phyloP scores from a whole-genome alignment of 352 stramenopile genomes.

The Pythium utonaiense region DNA sequence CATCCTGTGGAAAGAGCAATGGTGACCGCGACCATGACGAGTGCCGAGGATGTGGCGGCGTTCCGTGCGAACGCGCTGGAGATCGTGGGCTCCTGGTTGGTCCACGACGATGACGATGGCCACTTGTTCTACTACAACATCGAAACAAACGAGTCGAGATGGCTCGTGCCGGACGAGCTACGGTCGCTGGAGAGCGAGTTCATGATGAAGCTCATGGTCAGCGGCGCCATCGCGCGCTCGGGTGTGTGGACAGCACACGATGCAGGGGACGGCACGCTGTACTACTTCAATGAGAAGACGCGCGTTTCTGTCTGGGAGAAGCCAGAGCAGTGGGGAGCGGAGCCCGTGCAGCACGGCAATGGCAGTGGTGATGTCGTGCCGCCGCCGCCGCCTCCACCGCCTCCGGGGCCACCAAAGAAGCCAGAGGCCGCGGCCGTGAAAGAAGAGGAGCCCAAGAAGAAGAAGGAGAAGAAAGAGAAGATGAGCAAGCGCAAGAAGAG shows the following conservation, averaged over 20 bases:
- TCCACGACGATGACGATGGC: conserved; percentile 69
- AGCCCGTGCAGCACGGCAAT: conserved; percentile 15
- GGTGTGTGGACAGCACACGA: conserved; percentile 72
- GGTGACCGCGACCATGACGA: not conserved
- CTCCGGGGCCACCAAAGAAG: conserved; percentile 11
- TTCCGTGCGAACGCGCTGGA: conserved; percentile 55
- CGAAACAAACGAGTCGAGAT: conserved; percentile 45
- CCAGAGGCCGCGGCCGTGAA: not conserved
- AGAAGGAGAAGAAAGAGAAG: conserved; percentile 17
- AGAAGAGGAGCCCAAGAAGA: conserved; percentile 22
- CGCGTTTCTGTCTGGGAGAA: conserved; percentile 68
- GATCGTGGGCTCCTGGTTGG: conserved; percentile 58
- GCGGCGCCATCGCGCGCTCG: conserved; percentile 59
- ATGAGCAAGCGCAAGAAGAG: conserved; percentile 22
- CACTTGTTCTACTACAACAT: conserved; percentile 77
- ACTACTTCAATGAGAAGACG: conserved; percentile 79
- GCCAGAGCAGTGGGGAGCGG: conserved; percentile 51
- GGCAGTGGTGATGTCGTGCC: conserved; percentile 8
- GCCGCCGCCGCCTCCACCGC: conserved; percentile 24
- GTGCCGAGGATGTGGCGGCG: conserved; percentile 18
- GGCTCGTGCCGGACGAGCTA: conserved; percentile 49
- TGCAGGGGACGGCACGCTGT: conserved; percentile 63
- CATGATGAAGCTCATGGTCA: conserved; percentile 86
- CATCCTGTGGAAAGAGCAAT: not conserved
- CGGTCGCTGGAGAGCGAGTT: conserved; percentile 54